Percentiles rank a stretch among this genome's conserved stretches.
Conservation (phyloP, 176 grass and related monocot genomes). For the Oryza brachyantha region DNA sequence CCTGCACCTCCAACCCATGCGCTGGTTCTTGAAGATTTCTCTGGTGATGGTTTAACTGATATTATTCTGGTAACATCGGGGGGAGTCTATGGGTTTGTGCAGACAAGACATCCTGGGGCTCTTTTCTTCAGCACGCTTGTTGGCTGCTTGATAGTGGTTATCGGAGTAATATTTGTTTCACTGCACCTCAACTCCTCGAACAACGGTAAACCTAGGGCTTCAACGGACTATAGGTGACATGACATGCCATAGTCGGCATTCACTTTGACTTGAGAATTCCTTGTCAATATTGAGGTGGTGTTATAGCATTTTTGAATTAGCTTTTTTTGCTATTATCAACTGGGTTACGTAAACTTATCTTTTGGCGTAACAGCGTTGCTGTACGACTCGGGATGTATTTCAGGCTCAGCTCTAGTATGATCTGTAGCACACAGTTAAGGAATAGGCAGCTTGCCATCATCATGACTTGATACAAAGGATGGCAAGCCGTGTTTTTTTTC, state of each 20-base stretch:
- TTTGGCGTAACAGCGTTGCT: too few relatives aligned
- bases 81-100: constrained; percentile 77
- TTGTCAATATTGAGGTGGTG: background rate
- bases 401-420: background rate
- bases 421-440: background rate
- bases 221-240: constrained; percentile 38
- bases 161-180: constrained; percentile 82
- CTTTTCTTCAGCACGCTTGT: constrained; percentile 94
- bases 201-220: constrained; percentile 55
- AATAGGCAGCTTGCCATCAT: background rate
- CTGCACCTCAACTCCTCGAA: constrained; percentile 73
- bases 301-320: background rate
- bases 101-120: constrained; percentile 88
- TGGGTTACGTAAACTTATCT: background rate
- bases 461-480: background rate
- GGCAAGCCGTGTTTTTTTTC: background rate
- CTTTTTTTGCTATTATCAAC: constrained; percentile 8
- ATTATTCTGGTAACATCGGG: constrained; percentile 61
- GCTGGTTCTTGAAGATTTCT: constrained; percentile 73
- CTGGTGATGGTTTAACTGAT: constrained; percentile 79
- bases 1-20: constrained; percentile 72
- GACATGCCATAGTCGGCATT: background rate
- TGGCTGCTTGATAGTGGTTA: constrained; percentile 83
- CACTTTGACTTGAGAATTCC: background rate
- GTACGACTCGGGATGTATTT: background rate